Conservation (phyloP, 768 basidiomycete genomes). For the Leccinum variicolor region DNA sequence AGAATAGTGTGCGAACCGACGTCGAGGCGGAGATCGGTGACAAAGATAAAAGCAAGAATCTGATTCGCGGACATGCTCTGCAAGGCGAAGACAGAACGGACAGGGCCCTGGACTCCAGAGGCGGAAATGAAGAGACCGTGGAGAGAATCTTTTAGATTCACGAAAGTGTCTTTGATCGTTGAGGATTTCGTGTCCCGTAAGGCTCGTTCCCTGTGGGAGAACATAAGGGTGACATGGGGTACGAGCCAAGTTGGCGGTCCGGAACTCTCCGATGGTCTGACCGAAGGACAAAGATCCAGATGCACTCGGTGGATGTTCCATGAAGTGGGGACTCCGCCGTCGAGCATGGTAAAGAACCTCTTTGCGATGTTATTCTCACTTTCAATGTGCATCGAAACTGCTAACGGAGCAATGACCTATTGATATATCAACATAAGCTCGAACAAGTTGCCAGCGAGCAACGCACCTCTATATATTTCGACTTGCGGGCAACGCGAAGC, state of each 20-base stretch:
- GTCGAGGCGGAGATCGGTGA: constrained; percentile 47
- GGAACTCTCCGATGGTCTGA: constrained; percentile 21
- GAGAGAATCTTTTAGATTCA: constrained; percentile 33
- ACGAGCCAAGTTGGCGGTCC: constrained; percentile 29
- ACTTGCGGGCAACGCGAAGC: constrained; percentile 52
- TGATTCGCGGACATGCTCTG: constrained; percentile 10
- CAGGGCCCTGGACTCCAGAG: constrained; percentile 21
- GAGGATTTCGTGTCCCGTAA: background rate
- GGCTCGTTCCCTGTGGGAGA: constrained; percentile 32
- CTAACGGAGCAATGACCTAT: constrained; percentile 21
- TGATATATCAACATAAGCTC: background rate
- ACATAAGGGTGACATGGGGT: constrained; percentile 29
- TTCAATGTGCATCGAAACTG: constrained; percentile 11
- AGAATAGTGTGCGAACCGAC: constrained; percentile 47
- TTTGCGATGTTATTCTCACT: constrained; percentile 19
- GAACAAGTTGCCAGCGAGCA: background rate
- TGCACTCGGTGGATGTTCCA: constrained; percentile 42
- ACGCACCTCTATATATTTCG: constrained; percentile 43
- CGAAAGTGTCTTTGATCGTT: constrained; percentile 22
- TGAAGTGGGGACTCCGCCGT: constrained; percentile 8
- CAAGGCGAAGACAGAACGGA: constrained; percentile 20
- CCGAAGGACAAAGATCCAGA: constrained; percentile 31
- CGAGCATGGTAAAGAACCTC: constrained; percentile 28
- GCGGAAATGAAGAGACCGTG: constrained; percentile 25
- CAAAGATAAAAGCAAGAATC: constrained; percentile 42